Conservation (phyloP, 805 yeast genomes). For the Candida cerambycidarum region DNA sequence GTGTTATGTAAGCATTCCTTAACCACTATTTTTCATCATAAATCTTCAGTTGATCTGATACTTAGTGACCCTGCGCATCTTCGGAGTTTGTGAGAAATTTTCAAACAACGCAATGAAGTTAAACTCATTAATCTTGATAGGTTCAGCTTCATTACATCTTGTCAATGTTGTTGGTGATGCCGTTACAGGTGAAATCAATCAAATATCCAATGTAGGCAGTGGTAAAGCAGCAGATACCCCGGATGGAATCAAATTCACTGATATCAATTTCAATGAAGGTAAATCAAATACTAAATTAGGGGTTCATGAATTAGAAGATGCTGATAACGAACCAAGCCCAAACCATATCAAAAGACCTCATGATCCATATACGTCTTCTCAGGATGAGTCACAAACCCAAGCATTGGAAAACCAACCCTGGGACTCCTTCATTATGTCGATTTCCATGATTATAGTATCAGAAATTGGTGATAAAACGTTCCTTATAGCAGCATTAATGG, state of each 20-base stretch:
- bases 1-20: too few relatives aligned
- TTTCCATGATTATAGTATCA: slow-evolving; percentile 89
- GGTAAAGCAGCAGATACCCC: slow-evolving; percentile 7
- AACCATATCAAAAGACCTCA: slow-evolving; percentile 21
- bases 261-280: slow-evolving; percentile 13
- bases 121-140: slow-evolving; percentile 4
- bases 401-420: slow-evolving; percentile 18
- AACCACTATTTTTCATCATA: too few relatives aligned
- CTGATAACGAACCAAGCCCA: slow-evolving; percentile 31
- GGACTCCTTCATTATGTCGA: slow-evolving; percentile 72
- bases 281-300: slow-evolving; percentile 18
- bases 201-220: background rate
- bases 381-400: slow-evolving; percentile 13
- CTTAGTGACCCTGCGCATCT: too few relatives aligned
- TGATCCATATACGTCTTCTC: slow-evolving; percentile 16
- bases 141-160: background rate
- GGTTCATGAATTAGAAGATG: slow-evolving; percentile 22
- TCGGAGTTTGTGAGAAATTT: slow-evolving; percentile 6
- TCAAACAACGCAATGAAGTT: slow-evolving; percentile 4
- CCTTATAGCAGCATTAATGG: slow-evolving; percentile 95
- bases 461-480: slow-evolving; percentile 98
- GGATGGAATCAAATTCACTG: slow-evolving; percentile 15
- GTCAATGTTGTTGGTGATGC: background rate
- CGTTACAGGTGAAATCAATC: background rate
- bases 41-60: too few relatives aligned